Conservation (phyloP, 495 filamentous ascomycete genomes). For the Astrocystis sublimbata region DNA sequence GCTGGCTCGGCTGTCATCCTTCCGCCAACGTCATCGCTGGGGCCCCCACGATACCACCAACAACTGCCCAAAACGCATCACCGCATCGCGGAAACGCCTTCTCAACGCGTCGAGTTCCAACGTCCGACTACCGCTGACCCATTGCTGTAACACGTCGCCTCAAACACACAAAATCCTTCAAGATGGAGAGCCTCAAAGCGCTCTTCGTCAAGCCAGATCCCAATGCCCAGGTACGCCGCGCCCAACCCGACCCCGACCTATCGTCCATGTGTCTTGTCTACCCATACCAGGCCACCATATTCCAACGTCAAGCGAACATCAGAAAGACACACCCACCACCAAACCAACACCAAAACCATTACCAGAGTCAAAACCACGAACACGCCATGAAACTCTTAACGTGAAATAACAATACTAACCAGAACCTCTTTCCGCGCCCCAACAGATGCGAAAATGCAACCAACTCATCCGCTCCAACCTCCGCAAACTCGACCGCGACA, state of each 20-base stretch:
- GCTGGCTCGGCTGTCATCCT: no score
- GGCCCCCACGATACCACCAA: conserved; percentile 5
- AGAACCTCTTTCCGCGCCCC: conserved; percentile 9
- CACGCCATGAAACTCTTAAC: neutral
- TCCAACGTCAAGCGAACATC: neutral
- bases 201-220: conserved; percentile 94
- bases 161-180: conserved; percentile 19
- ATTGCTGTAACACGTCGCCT: neutral
- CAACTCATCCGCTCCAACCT: conserved; percentile 84
- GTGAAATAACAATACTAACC: conserved; percentile 10
- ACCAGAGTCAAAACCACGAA: neutral
- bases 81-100: conserved; percentile 20
- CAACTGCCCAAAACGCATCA: conserved; percentile 5
- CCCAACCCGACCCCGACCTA: conserved; percentile 4
- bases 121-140: neutral
- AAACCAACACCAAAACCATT: neutral
- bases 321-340: neutral
- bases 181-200: conserved; percentile 83
- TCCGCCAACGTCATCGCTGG: conserved; percentile 17
- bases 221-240: conserved; percentile 73
- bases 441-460: conserved; percentile 94
- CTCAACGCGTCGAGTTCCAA: conserved; percentile 1
- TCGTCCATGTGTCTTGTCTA: neutral
- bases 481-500: conserved; percentile 93
- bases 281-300: neutral